Evolutionary conservation across 139 green algal species (phyloP).

Genomic region (Spirogloea muscicola): DNA sequence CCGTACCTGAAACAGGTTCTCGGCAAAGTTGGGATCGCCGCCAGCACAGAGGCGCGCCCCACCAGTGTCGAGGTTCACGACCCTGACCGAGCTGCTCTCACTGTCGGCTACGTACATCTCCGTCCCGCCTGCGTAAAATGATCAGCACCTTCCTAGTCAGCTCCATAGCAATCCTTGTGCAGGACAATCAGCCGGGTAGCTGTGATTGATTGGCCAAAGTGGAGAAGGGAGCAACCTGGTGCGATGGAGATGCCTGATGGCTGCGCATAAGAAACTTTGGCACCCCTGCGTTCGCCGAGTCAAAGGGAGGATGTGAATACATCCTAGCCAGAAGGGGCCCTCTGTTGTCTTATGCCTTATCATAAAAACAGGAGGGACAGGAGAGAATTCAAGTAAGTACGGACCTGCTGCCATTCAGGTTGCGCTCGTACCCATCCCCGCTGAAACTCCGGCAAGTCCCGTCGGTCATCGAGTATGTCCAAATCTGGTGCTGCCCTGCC

Average conservation of each 20-base stretch:
- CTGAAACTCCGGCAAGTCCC: constrained; percentile 49
- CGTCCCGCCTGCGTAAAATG: constrained; percentile 4
- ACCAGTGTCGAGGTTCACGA: constrained; percentile 57
- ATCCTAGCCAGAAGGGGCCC: too few relatives aligned
- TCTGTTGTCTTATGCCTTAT: too few relatives aligned
- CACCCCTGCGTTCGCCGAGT: constrained; percentile 4
- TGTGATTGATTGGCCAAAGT: too few relatives aligned
- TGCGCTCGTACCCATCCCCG: constrained; percentile 68
- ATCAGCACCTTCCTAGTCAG: too few relatives aligned
- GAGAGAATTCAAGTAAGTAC: too few relatives aligned
- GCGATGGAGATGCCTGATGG: constrained; percentile 63
- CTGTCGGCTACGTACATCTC: constrained; percentile 62
- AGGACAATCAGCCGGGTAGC: too few relatives aligned
- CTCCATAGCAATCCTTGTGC: too few relatives aligned
- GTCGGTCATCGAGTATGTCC: constrained; percentile 53
- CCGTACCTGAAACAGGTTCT: constrained; percentile 77
- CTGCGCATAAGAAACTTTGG: constrained; percentile 66
- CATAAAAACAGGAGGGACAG: too few relatives aligned
- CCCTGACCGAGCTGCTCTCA: constrained; percentile 65
- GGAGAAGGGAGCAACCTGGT: too few relatives aligned
- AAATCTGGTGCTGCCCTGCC: constrained; percentile 76
- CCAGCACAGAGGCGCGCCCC: constrained; percentile 52
- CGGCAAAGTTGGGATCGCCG: constrained; percentile 67
- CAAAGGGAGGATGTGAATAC: too few relatives aligned
- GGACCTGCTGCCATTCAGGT: constrained; percentile 62